Percentiles rank a stretch among this genome's conserved stretches.
Conservation (phyloP, 805 yeast species). For the Wickerhamomyces rabaulensis region DNA sequence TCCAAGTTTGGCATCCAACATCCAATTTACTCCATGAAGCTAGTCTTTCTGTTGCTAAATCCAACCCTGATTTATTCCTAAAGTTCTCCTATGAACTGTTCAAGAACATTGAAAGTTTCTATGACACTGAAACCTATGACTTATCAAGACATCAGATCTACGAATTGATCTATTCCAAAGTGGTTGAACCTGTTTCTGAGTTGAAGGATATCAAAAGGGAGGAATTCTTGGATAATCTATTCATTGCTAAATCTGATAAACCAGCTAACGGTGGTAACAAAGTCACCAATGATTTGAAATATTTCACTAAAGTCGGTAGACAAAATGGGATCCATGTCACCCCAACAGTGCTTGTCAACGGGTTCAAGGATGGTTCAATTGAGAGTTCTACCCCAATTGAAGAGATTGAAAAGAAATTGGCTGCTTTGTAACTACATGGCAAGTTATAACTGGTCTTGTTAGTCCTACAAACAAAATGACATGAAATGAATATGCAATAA, state of each 20-base stretch:
- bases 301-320: constrained; percentile 66
- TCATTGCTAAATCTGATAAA: constrained; percentile 21
- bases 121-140: constrained; percentile 54
- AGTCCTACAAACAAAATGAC: no score
- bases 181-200: constrained; percentile 32
- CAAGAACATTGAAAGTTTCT: constrained; percentile 47
- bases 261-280: constrained; percentile 53
- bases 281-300: constrained; percentile 60
- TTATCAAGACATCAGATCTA: constrained; percentile 53
- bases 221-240: constrained; percentile 27
- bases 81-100: constrained; percentile 52
- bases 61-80: constrained; percentile 52
- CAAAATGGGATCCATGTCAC: constrained; percentile 81
- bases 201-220: constrained; percentile 17
- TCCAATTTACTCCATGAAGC: constrained; percentile 68
- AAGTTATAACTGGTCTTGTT: no score
- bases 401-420: constrained; percentile 26
- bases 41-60: constrained; percentile 59
- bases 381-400: constrained; percentile 57
- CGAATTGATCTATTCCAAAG: constrained; percentile 45
- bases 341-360: constrained; percentile 72
- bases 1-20: constrained; percentile 91
- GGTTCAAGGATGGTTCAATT: constrained; percentile 50
- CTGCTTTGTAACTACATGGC: not conserved
- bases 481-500: no score